Percentiles rank a stretch among this genome's conserved stretches.
phyloP scores from a whole-genome alignment of 176 grass and related monocot genomes.

The Cocos nucifera region DNA sequence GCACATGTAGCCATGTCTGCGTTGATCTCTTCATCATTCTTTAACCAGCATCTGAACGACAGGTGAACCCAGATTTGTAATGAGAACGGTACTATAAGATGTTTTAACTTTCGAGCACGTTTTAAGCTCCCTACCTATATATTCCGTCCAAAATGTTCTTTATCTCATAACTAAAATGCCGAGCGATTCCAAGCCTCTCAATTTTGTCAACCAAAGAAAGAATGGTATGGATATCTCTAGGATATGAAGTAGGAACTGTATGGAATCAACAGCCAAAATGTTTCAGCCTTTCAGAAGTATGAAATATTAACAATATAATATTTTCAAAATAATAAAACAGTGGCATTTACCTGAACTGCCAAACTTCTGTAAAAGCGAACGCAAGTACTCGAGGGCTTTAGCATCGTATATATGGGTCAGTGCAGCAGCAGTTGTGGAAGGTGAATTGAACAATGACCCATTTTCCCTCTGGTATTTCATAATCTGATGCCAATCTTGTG shows the following conservation, averaged over 20 bases:
- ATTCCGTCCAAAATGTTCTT: conserved; percentile 42
- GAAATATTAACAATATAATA: neutral
- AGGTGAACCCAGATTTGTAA: conserved; percentile 8
- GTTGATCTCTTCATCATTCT: conserved; percentile 50
- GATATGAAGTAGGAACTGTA: conserved; percentile 43
- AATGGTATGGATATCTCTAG: conserved; percentile 29
- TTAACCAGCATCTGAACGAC: conserved; percentile 62
- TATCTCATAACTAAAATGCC: conserved; percentile 45
- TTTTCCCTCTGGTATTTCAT: conserved; percentile 62
- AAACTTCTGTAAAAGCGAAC: conserved; percentile 32
- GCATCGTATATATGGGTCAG: conserved; percentile 30
- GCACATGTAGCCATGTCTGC: conserved; percentile 45
- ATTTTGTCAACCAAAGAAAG: conserved; percentile 54
- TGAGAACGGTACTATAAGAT: neutral
- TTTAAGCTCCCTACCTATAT: conserved; percentile 34
- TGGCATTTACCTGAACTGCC: conserved; percentile 42
- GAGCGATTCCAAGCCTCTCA: conserved; percentile 54
- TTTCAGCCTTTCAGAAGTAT: no score
- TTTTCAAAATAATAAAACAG: neutral
- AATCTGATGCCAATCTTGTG: conserved; percentile 39
- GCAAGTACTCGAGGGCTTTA: conserved; percentile 54
- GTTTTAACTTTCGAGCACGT: neutral
- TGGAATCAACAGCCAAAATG: neutral
- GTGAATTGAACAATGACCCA: conserved; percentile 63
- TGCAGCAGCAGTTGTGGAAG: conserved; percentile 51